A percentile compares a stretch with the other conserved stretches of the same genome.
These are phyloP conservation scores for Triticum timopheevii DNA, from an alignment of 176 grass and related monocot species.

Conservation along the genomic window DNA sequence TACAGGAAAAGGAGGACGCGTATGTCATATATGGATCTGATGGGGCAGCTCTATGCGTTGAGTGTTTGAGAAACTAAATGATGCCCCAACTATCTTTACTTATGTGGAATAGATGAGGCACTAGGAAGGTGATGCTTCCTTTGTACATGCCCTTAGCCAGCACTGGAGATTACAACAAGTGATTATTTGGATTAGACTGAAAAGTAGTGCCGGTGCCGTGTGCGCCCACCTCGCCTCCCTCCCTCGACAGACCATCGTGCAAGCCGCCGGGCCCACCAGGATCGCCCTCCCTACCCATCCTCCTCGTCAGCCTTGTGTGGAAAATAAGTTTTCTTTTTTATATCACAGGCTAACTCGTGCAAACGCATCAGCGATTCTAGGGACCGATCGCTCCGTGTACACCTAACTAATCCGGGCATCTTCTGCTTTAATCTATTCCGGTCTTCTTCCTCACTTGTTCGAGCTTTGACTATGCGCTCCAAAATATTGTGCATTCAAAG, in stretches of 20 bases:
- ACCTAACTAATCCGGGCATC: neutral
- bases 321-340: neutral
- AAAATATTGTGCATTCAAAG: neutral
- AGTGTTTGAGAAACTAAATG: too few relatives aligned
- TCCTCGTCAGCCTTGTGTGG: neutral
- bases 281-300: neutral
- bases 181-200: neutral
- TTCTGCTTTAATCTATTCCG: neutral
- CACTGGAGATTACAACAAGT: neutral
- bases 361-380: neutral
- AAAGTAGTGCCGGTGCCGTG: neutral
- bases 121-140: too few relatives aligned
- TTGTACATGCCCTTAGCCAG: too few relatives aligned
- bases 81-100: too few relatives aligned
- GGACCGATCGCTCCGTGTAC: neutral
- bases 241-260: slow-evolving; percentile 16
- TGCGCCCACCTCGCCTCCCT: neutral
- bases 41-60: too few relatives aligned
- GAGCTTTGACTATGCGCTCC: neutral
- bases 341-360: neutral
- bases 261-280: neutral
- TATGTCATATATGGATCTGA: too few relatives aligned
- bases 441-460: neutral
- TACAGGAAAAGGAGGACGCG: too few relatives aligned
- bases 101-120: too few relatives aligned